phyloP scores from a whole-genome alignment of 352 stramenopile genomes.

The Phytophthora cajani region DNA sequence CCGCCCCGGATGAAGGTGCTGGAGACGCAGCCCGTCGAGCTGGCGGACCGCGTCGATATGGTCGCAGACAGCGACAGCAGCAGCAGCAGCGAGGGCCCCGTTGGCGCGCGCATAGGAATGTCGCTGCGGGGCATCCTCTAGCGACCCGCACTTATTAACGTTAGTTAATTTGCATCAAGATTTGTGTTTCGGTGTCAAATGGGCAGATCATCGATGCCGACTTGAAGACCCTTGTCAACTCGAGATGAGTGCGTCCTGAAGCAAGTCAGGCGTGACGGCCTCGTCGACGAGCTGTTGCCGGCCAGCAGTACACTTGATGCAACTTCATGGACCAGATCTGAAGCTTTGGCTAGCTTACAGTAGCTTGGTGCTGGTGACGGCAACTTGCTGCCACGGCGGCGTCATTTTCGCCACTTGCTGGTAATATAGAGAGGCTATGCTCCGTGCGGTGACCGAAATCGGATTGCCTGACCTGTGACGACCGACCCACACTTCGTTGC shows the following conservation, averaged over 20 bases:
- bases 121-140: constrained; percentile 31
- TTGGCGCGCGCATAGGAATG: constrained; percentile 28
- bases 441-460: neutral
- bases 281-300: neutral
- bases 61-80: constrained; percentile 24
- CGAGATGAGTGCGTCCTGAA: constrained; percentile 8
- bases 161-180: neutral
- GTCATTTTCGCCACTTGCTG: neutral
- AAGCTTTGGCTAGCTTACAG: too few species aligned
- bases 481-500: constrained; percentile 14
- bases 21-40: constrained; percentile 9
- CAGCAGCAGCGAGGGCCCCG: constrained; percentile 12
- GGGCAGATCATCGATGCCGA: constrained; percentile 11
- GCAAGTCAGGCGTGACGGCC: neutral
- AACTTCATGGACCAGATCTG: too few species aligned
- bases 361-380: too few species aligned
- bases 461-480: constrained; percentile 19
- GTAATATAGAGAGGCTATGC: too few species aligned
- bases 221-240: constrained; percentile 18
- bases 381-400: neutral
- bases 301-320: neutral
- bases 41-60: constrained; percentile 8
- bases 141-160: neutral
- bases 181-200: neutral
- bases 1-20: constrained; percentile 22